phyloP scores from a whole-genome alignment of 768 basidiomycete species.

The Hericium coralloides region DNA sequence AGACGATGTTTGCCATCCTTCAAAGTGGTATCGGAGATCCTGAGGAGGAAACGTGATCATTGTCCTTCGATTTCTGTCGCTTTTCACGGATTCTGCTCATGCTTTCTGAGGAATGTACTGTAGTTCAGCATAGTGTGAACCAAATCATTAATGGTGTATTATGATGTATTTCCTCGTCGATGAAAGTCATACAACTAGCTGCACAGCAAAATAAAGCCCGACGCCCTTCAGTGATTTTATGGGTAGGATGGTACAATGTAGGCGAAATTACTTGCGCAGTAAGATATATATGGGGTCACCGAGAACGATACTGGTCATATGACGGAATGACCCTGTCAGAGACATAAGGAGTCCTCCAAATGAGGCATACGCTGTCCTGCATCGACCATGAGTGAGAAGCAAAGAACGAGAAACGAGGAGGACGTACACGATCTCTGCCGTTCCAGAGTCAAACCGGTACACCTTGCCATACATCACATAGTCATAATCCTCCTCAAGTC shows the following conservation, averaged over 20 bases:
- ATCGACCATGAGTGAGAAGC: conserved; percentile 10
- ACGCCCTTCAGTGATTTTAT: no score
- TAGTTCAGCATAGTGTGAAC: no score
- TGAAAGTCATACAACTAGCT: no score
- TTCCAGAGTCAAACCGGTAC: conserved; percentile 91
- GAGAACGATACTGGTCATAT: conserved; percentile 85
- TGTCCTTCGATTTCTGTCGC: no score
- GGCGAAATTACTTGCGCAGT: conserved; percentile 43
- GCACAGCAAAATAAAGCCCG: neutral
- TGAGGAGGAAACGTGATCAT: conserved; percentile 63
- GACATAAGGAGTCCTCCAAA: conserved; percentile 96
- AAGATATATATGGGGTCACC: conserved; percentile 90
- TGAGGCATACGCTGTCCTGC: conserved; percentile 89
- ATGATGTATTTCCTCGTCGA: neutral
- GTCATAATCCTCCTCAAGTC: conserved; percentile 91
- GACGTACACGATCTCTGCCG: conserved; percentile 76
- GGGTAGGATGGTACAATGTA: neutral
- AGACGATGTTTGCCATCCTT: conserved; percentile 91
- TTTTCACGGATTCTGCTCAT: no score
- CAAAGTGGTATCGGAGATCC: conserved; percentile 90
- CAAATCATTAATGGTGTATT: no score
- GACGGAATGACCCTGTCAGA: conserved; percentile 83
- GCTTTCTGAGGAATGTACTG: no score
- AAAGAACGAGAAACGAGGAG: neutral
- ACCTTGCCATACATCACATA: conserved; percentile 99